These are phyloP conservation scores for Leccinum insigne DNA, from an alignment of 1,284 basidiomycete species.

Conservation along the genomic window DNA sequence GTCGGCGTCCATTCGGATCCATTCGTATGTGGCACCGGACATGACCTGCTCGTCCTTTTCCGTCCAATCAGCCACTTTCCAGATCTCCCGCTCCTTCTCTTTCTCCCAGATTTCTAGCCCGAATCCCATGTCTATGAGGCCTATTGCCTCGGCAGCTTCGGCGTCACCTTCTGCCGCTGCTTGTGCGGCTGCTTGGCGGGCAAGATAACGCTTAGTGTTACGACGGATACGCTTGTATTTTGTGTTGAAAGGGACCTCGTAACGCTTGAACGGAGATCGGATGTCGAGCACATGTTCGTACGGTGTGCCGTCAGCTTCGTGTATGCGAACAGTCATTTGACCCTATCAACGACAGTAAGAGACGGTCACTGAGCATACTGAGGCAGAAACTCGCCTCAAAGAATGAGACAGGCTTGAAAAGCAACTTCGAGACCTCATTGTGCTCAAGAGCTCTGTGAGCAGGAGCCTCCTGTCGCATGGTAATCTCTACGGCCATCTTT, in stretches of 20 bases:
- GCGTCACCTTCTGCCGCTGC: constrained; percentile 90
- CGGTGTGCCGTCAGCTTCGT: constrained; percentile 98
- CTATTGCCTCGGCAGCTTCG: constrained; percentile 92
- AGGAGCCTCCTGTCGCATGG: constrained; percentile 87
- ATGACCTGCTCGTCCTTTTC: constrained; percentile 28
- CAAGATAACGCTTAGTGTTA: constrained; percentile 93
- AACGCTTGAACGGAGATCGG: constrained; percentile 83
- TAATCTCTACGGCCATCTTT: constrained; percentile 97
- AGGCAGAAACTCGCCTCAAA: constrained; percentile 67
- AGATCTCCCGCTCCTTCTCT: constrained; percentile 87
- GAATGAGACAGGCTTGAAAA: constrained; percentile 82
- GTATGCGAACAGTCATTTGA: constrained; percentile 98
- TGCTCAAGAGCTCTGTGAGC: constrained; percentile 69
- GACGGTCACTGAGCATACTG: not conserved
- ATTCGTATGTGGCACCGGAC: too few relatives aligned
- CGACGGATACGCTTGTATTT: constrained; percentile 98
- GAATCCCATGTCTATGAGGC: constrained; percentile 94
- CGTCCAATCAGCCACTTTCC: constrained; percentile 40
- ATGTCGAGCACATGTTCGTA: constrained; percentile 99
- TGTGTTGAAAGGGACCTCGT: constrained; percentile 99
- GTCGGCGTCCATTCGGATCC: too few relatives aligned
- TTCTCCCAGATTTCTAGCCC: constrained; percentile 98
- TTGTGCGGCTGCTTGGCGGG: constrained; percentile 91
- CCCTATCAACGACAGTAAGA: constrained; percentile 50
- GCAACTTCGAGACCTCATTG: constrained; percentile 64